Evolutionary conservation across 2,329 filamentous ascomycete species (phyloP).

Genomic region (Plenodomus tracheiphilus): DNA sequence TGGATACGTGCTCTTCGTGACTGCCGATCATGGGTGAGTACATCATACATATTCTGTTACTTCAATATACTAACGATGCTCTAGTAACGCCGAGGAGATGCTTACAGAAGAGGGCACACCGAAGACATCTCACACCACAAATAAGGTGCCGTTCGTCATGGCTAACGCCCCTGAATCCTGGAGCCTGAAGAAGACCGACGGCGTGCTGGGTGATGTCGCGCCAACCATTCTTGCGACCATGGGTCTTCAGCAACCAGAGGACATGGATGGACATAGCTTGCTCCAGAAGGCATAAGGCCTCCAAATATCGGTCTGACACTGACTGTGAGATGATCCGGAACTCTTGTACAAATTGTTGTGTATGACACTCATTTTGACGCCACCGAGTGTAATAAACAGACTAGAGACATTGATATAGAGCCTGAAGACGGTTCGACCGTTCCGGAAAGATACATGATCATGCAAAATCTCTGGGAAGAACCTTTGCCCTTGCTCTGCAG

Average conservation of each 20-base stretch:
- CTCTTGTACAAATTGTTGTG: not conserved
- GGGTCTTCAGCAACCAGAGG: slow-evolving; percentile 85
- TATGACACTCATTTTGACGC: not conserved
- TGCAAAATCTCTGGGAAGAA: not conserved
- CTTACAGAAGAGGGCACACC: slow-evolving; percentile 92
- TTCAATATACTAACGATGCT: slow-evolving; percentile 22
- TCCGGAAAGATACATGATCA: not conserved
- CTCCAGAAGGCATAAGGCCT: slow-evolving; percentile 71
- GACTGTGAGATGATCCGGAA: not conserved
- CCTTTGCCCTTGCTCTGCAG: not conserved
- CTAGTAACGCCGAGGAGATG: slow-evolving; percentile 95
- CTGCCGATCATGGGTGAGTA: slow-evolving; percentile 82
- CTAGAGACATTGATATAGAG: no score
- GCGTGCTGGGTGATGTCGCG: slow-evolving; percentile 95
- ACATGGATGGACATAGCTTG: slow-evolving; percentile 88
- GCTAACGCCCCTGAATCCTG: slow-evolving; percentile 91
- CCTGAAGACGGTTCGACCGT: no score
- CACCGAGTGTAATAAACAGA: no score
- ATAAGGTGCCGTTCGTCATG: slow-evolving; percentile 98
- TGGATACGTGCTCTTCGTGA: slow-evolving; percentile 92
- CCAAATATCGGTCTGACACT: not conserved
- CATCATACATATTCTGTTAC: not conserved
- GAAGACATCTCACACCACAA: slow-evolving; percentile 97
- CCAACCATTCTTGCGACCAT: slow-evolving; percentile 90
- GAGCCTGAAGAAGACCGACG: slow-evolving; percentile 79